Evolutionary conservation across 2,329 filamentous ascomycete species (phyloP).

Genomic region (Pseudocercospora pini-densiflorae): DNA sequence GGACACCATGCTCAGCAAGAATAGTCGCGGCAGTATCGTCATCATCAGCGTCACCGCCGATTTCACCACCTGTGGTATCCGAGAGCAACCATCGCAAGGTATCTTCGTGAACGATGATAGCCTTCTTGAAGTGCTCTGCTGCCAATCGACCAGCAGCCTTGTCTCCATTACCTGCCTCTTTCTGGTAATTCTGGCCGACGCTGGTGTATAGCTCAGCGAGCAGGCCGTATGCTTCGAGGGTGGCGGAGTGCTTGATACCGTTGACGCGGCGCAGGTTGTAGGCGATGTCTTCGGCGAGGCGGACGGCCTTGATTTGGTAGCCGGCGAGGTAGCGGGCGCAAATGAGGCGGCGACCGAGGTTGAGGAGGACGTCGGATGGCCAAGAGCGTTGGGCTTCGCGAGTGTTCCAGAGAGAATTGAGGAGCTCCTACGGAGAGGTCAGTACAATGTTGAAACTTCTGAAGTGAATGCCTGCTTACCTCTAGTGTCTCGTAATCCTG

Average conservation of each 20-base stretch:
- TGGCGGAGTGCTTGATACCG: slow-evolving; percentile 53
- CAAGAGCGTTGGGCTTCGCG: slow-evolving; percentile 52
- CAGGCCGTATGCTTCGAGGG: slow-evolving; percentile 55
- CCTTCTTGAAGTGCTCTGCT: slow-evolving; percentile 46
- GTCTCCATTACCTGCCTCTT: slow-evolving; percentile 39
- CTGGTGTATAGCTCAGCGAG: slow-evolving; percentile 56
- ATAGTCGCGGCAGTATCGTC: slow-evolving; percentile 45
- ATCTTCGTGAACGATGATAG: slow-evolving; percentile 41
- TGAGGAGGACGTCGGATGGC: slow-evolving; percentile 53
- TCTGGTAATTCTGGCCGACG: slow-evolving; percentile 45
- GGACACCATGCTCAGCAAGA: slow-evolving; percentile 42
- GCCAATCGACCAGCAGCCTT: slow-evolving; percentile 42
- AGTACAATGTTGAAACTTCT: slow-evolving; percentile 3
- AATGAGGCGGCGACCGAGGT: slow-evolving; percentile 59
- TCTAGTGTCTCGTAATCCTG: slow-evolving; percentile 54
- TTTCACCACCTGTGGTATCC: slow-evolving; percentile 33
- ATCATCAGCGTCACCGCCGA: slow-evolving; percentile 40
- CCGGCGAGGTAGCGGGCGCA: slow-evolving; percentile 57
- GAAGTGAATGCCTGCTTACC: slow-evolving; percentile 20
- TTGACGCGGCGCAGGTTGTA: slow-evolving; percentile 61
- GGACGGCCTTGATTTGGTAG: slow-evolving; percentile 49
- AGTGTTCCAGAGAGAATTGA: slow-evolving; percentile 53
- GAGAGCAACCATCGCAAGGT: slow-evolving; percentile 36
- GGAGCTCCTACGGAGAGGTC: slow-evolving; percentile 33
- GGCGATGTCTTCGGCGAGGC: slow-evolving; percentile 58